Evolutionary conservation across 2,329 filamentous ascomycete genomes (phyloP).

Genomic region (Venturiaceae sp.): DNA sequence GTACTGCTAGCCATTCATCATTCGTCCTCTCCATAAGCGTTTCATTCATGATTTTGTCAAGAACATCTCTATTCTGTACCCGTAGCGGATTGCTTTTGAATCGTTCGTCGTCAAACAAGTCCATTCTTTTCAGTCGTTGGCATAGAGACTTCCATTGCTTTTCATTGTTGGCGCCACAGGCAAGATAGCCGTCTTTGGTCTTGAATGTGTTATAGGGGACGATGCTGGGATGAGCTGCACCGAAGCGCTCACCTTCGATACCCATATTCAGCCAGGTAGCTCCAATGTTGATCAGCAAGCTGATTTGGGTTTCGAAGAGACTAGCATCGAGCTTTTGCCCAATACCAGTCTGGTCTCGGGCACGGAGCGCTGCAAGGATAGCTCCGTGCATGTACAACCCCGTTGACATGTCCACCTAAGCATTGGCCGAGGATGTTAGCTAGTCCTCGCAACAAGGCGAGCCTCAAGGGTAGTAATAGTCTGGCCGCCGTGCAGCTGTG

Average conservation of each 20-base stretch:
- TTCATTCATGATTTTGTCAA: conserved; percentile 26
- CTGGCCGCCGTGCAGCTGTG: not conserved
- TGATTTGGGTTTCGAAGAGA: conserved; percentile 35
- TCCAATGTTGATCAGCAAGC: conserved; percentile 32
- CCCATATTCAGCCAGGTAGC: conserved; percentile 29
- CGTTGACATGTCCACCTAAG: conserved; percentile 30
- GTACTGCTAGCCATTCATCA: conserved; percentile 27
- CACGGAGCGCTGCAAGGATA: conserved; percentile 31
- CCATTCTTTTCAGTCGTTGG: conserved; percentile 15
- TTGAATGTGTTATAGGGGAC: conserved; percentile 37
- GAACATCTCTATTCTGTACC: conserved; percentile 19
- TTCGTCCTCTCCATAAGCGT: conserved; percentile 27
- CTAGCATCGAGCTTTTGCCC: conserved; percentile 36
- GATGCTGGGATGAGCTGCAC: conserved; percentile 36
- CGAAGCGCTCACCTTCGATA: conserved; percentile 32
- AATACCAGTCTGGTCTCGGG: conserved; percentile 25
- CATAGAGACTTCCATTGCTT: conserved; percentile 27
- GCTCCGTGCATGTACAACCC: conserved; percentile 36
- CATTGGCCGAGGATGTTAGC: conserved; percentile 12
- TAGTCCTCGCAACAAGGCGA: not conserved
- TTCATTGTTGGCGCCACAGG: conserved; percentile 26
- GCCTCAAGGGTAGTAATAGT: not conserved
- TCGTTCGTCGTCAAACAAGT: conserved; percentile 18
- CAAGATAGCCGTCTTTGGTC: conserved; percentile 23
- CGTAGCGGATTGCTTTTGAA: conserved; percentile 19